Base-by-base conservation (phyloP, 2,329 filamentous ascomycete genomes). In the Arthrinium phaeospermum region DNA sequence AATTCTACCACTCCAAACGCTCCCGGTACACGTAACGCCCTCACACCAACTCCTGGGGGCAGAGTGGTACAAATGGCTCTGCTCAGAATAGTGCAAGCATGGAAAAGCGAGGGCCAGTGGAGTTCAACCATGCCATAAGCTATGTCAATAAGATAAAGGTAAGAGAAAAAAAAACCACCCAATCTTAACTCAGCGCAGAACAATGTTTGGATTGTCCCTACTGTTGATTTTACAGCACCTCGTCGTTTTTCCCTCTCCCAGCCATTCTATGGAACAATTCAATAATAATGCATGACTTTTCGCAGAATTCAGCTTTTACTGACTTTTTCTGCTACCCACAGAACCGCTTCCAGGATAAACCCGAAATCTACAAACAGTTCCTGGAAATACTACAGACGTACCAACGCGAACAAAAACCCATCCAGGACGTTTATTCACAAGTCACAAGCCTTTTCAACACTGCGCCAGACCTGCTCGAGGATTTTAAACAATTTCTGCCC, bases 131-230 rank as follows among this genome's bases (percentile, higher is more conserved):
- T 83, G 96, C 96, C 0, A 99, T 99, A 75, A 98, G 95, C 81
- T 99, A 99, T 79, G 96, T 99, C 71, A 99, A 99, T 81, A 99
- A 99, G 85, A 99, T 99, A 79, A 99, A 99, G 92, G 95, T 96
- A 85, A 82, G 89, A 61, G 30, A 61, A 64, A 64, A 64, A 64
- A 64, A 64, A 64, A 61, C 30, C 53, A 49, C 46, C 30, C 77
- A 71, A 64, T 37, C 57, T 64, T 41, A 41, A 64, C 34, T 34
- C 30, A 37, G 57, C 34, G 57, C 57, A 41, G 57, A 68, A 46
- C 67, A 68, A 47, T 37, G 67, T 68, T 64, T n/a, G 34, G 34
- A 61, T 30, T 41, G 57, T 64, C 41, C 41, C 57, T 41, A 64
- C 57, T 41, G 34, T 64, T 64, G 34, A 41, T 64, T 64, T 8